These are phyloP conservation scores for Cicer judaicum DNA, from an alignment of 306 rosid species.

Conservation along the genomic window DNA sequence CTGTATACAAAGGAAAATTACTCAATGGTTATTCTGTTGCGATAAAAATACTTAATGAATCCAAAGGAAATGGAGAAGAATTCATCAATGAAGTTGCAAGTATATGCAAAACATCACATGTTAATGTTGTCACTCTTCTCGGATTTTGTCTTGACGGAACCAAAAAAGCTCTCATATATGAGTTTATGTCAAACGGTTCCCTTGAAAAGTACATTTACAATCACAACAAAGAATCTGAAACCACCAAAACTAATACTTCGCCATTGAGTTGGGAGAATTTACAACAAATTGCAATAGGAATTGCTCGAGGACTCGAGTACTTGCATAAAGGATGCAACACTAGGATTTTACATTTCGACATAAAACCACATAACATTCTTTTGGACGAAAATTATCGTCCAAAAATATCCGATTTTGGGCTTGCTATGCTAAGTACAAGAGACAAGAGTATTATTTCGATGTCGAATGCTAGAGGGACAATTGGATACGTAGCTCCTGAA, in stretches of 20 bases:
- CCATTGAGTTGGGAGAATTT: constrained; percentile 46
- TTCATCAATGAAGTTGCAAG: constrained; percentile 65
- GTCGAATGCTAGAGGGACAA: constrained; percentile 54
- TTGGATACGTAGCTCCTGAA: constrained; percentile 52
- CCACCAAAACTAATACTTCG: background rate
- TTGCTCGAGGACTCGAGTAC: constrained; percentile 51
- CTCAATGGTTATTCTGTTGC: constrained; percentile 42
- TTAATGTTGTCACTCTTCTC: constrained; percentile 50
- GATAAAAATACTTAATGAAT: constrained; percentile 51
- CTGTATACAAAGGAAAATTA: constrained; percentile 56
- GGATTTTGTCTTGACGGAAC: constrained; percentile 50
- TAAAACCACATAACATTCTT: constrained; percentile 54
- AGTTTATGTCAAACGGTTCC: constrained; percentile 51
- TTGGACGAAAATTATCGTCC: constrained; percentile 44
- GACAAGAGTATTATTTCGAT: constrained; percentile 53
- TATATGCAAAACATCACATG: constrained; percentile 55
- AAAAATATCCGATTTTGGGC: constrained; percentile 53
- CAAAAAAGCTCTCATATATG: constrained; percentile 49
- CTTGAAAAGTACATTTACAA: constrained; percentile 48
- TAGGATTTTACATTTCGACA: constrained; percentile 48
- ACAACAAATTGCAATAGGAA: constrained; percentile 45
- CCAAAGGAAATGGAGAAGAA: constrained; percentile 58
- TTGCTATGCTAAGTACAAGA: constrained; percentile 46
- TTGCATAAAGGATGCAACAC: constrained; percentile 55
- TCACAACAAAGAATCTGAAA: background rate